Percentiles rank a stretch among this genome's conserved stretches.
Conservation (phyloP, 108 stramenopile genomes). For the Aurantiochytrium sp. region DNA sequence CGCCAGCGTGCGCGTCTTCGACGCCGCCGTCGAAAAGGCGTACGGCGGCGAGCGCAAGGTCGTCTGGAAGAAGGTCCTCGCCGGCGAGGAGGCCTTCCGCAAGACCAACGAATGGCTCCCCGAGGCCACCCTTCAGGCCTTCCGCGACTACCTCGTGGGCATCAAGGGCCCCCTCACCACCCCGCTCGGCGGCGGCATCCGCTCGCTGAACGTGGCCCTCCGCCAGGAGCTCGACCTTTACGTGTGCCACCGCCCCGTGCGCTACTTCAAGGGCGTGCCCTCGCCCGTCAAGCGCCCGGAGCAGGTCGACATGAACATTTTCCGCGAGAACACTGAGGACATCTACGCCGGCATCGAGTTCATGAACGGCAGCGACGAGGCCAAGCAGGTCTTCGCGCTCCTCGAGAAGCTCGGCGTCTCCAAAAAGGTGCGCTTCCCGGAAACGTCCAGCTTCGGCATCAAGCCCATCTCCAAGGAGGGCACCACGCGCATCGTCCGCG, state of each 20-base stretch:
- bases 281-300: slow-evolving; percentile 33
- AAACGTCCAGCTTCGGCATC: slow-evolving; percentile 31
- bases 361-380: slow-evolving; percentile 23
- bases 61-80: slow-evolving; percentile 32
- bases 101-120: slow-evolving; percentile 35
- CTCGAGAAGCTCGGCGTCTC: not conserved
- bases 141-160: slow-evolving; percentile 35
- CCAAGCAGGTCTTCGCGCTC: not conserved
- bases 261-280: slow-evolving; percentile 38
- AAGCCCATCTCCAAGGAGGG: slow-evolving; percentile 43
- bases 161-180: slow-evolving; percentile 42
- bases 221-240: slow-evolving; percentile 41
- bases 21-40: slow-evolving; percentile 37
- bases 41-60: slow-evolving; percentile 27
- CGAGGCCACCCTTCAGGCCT: slow-evolving; percentile 38
- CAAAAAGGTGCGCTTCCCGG: slow-evolving; percentile 34
- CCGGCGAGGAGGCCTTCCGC: slow-evolving; percentile 39
- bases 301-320: slow-evolving; percentile 39
- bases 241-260: slow-evolving; percentile 40
- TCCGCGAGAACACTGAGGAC: slow-evolving; percentile 41
- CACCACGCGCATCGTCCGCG: slow-evolving; percentile 30
- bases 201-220: slow-evolving; percentile 37
- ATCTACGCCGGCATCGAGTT: slow-evolving; percentile 43
- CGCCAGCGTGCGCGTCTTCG: slow-evolving; percentile 30
- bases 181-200: slow-evolving; percentile 35